phyloP scores from a whole-genome alignment of 2,329 filamentous ascomycete genomes.

The Magnaporthiopsis incrustans region DNA sequence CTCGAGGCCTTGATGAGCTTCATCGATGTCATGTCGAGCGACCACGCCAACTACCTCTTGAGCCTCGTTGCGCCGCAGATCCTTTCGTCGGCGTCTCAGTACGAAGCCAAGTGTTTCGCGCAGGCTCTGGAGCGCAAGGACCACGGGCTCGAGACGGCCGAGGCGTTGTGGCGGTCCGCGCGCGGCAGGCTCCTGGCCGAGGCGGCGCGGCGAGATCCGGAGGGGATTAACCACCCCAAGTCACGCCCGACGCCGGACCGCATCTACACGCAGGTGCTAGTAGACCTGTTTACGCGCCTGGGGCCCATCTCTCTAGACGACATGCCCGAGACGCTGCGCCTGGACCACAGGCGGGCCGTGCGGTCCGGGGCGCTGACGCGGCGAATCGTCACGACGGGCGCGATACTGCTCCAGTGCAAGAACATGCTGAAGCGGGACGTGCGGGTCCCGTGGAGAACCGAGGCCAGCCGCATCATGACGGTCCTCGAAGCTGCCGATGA shows the following conservation, averaged over 20 bases:
- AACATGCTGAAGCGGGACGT: slow-evolving; percentile 77
- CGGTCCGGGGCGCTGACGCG: slow-evolving; percentile 49
- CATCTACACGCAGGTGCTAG: slow-evolving; percentile 68
- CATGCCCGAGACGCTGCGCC: slow-evolving; percentile 64
- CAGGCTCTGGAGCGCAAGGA: slow-evolving; percentile 51
- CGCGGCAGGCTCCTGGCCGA: slow-evolving; percentile 58
- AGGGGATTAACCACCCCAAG: slow-evolving; percentile 53
- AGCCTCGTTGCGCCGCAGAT: slow-evolving; percentile 63
- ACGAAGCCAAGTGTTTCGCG: slow-evolving; percentile 66
- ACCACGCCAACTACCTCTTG: slow-evolving; percentile 76
- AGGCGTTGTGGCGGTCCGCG: slow-evolving; percentile 58
- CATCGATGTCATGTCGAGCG: slow-evolving; percentile 69
- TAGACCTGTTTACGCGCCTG: slow-evolving; percentile 66
- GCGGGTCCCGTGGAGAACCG: slow-evolving; percentile 66
- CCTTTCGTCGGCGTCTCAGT: slow-evolving; percentile 61
- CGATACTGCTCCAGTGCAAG: slow-evolving; percentile 72
- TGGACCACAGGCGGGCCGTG: slow-evolving; percentile 58
- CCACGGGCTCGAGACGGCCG: slow-evolving; percentile 50
- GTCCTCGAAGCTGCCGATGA: slow-evolving; percentile 51
- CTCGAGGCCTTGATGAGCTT: slow-evolving; percentile 68
- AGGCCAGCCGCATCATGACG: slow-evolving; percentile 62
- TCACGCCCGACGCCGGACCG: slow-evolving; percentile 59
- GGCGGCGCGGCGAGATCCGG: slow-evolving; percentile 59
- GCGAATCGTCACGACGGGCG: slow-evolving; percentile 63
- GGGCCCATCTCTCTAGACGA: slow-evolving; percentile 35